Evolutionary conservation across 2,329 filamentous ascomycete species (phyloP), one percentile per base, ranked within the genome.

Genomic region (Cordyceps fumosorosea): DNA sequence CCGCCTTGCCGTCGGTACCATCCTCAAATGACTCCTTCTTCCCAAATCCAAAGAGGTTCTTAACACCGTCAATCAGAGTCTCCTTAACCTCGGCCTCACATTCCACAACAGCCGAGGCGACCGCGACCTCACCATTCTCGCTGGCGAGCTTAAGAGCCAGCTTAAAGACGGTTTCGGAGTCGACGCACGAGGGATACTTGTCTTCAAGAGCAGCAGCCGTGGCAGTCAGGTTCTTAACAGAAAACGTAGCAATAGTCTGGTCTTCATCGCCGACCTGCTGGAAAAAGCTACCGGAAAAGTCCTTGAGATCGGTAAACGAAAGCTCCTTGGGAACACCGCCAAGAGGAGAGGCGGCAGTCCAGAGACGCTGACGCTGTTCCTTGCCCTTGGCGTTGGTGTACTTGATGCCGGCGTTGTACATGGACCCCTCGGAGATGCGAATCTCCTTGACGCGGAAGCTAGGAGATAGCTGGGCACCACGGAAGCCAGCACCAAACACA

Each of bases 391-490:
- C 81, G 64, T 79, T 80, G 44, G 79, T 84, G 84, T 91, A 96
- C 73, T 88, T 89, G 69, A 96, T 83, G 62, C 87, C 86, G 32
- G 89, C 83, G 2, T 87, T 80, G 72, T 95, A 97, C 50, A 82
- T 81, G 48, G 90, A 84, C 24, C 84, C 85, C 69, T 99, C 95
- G n/a, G 80, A 83, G 57, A 90, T 85, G 63, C 90, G 84, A 67
- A 99, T 99, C 72, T 98, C 95, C 82, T 98, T 99, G 72, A 99
- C 95, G 65, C 92, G 89, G 86, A 99, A 99, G 73, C 90, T 93
- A 47, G 93, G 92, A 76, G 91, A 97, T 63, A 99, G 82, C 68
- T 91, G 87, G 58, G 95, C 95, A 56, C 91, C 95, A 72, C 93
- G 91, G 82, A 99, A 98, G 32, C 89, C 93, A 61, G 95, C 93